Percentiles rank a stretch among this genome's conserved stretches.
phyloP scores from a whole-genome alignment of 495 filamentous ascomycete species.

The Immersiella caudata region DNA sequence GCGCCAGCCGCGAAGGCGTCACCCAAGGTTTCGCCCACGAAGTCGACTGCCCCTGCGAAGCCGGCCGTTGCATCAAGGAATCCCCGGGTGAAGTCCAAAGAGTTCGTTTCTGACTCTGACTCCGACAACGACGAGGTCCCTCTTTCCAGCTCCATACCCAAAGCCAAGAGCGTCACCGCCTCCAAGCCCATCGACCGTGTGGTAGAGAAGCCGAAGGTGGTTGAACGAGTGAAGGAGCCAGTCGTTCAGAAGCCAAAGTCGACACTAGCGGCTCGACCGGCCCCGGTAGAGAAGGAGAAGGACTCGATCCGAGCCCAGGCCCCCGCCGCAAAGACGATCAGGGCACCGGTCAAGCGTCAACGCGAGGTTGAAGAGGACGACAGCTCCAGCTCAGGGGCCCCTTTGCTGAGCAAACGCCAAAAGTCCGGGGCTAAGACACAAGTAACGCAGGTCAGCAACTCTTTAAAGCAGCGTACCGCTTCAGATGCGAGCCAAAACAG shows the following conservation, averaged over 20 bases:
- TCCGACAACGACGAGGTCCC: constrained; percentile 61
- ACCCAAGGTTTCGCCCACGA: constrained; percentile 29
- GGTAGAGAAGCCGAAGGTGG: constrained; percentile 25
- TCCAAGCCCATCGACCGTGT: constrained; percentile 44
- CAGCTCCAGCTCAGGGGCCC: constrained; percentile 54
- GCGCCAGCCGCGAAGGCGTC: constrained; percentile 21
- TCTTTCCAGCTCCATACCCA: constrained; percentile 41
- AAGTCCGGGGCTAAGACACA: constrained; percentile 40
- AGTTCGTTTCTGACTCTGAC: constrained; percentile 76
- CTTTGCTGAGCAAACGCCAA: constrained; percentile 51
- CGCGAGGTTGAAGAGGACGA: constrained; percentile 51
- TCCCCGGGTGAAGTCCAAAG: constrained; percentile 55
- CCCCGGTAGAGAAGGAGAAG: constrained; percentile 28
- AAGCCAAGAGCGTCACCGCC: constrained; percentile 37
- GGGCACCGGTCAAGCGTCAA: constrained; percentile 38
- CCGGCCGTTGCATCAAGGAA: constrained; percentile 28
- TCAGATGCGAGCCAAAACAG: constrained; percentile 54
- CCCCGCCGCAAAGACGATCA: constrained; percentile 32
- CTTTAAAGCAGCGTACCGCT: constrained; percentile 40
- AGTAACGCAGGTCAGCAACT: constrained; percentile 20
- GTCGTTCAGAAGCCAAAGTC: constrained; percentile 25
- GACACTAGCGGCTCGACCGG: not conserved
- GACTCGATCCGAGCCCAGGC: constrained; percentile 41
- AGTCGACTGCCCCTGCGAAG: constrained; percentile 38
- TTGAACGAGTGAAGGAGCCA: constrained; percentile 39